Conservation (phyloP, 2,329 filamentous ascomycete species). For the Leptographium procerum region DNA sequence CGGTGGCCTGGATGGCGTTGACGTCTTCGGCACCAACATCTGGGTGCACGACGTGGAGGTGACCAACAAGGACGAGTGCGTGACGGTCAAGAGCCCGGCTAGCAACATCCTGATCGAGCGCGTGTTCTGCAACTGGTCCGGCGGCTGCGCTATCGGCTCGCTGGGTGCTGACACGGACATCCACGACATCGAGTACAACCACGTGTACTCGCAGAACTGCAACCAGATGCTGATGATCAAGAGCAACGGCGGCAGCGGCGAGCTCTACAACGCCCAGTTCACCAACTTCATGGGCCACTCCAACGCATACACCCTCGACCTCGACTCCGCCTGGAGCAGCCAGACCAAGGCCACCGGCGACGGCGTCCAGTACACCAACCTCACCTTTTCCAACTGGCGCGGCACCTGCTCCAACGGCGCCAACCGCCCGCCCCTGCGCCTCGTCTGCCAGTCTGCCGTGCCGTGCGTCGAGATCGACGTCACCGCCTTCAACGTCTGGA, state of each 20-base stretch:
- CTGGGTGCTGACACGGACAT: constrained; percentile 29
- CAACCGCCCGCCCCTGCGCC: constrained; percentile 39
- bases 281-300: constrained; percentile 49
- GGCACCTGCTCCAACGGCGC: constrained; percentile 38
- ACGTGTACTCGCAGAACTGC: constrained; percentile 44
- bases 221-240: constrained; percentile 57
- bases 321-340: constrained; percentile 39
- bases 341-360: constrained; percentile 22
- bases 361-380: constrained; percentile 40
- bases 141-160: constrained; percentile 44
- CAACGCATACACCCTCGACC: constrained; percentile 46
- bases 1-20: constrained; percentile 44
- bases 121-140: constrained; percentile 50
- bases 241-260: constrained; percentile 44
- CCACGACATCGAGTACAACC: constrained; percentile 36
- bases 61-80: constrained; percentile 48
- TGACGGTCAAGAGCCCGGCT: constrained; percentile 25
- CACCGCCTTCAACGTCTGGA: constrained; percentile 14
- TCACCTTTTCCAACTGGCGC: constrained; percentile 44
- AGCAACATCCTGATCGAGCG: constrained; percentile 46
- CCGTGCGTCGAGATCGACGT: constrained; percentile 13
- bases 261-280: constrained; percentile 36
- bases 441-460: constrained; percentile 18
- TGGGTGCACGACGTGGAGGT: constrained; percentile 50
- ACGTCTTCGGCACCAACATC: constrained; percentile 42